Evolutionary conservation across 345 rosid genomes (phyloP).

Genomic region (Mercurialis annua): DNA sequence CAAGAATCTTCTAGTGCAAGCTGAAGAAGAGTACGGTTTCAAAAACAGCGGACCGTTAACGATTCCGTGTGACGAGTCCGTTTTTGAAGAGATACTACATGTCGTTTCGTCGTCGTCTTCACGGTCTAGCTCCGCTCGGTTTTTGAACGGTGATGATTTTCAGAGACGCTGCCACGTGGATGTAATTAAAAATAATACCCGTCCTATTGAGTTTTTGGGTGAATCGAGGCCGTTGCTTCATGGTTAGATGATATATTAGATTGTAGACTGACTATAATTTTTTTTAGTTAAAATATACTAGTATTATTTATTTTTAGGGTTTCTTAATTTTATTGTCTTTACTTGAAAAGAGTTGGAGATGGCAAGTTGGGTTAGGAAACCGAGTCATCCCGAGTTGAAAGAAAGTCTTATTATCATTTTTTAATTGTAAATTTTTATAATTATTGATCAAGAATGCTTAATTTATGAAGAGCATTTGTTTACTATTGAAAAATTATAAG

Average conservation of each 20-base stretch:
- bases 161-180: slow-evolving; percentile 53
- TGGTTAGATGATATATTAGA: slow-evolving; percentile 9
- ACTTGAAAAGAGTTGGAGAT: slow-evolving; percentile 28
- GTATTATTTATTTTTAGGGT: neutral
- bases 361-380: slow-evolving; percentile 26
- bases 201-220: slow-evolving; percentile 20
- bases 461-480: too few relatives aligned
- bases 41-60: slow-evolving; percentile 57
- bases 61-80: slow-evolving; percentile 76
- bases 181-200: slow-evolving; percentile 32
- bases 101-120: slow-evolving; percentile 27
- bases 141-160: slow-evolving; percentile 40
- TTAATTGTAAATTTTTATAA: slow-evolving; percentile 44
- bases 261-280: slow-evolving; percentile 1
- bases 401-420: slow-evolving; percentile 1
- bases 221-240: slow-evolving; percentile 71
- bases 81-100: slow-evolving; percentile 67
- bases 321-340: neutral
- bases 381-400: slow-evolving; percentile 41
- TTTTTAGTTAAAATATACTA: too few relatives aligned
- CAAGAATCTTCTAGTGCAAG: slow-evolving; percentile 50
- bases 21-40: slow-evolving; percentile 94
- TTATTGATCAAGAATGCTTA: too few relatives aligned
- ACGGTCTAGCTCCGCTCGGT: slow-evolving; percentile 32
- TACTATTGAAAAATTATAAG: too few relatives aligned